These are phyloP conservation scores for Leersia perrieri DNA, from an alignment of 176 grass and related monocot genomes.

Conservation along the genomic window DNA sequence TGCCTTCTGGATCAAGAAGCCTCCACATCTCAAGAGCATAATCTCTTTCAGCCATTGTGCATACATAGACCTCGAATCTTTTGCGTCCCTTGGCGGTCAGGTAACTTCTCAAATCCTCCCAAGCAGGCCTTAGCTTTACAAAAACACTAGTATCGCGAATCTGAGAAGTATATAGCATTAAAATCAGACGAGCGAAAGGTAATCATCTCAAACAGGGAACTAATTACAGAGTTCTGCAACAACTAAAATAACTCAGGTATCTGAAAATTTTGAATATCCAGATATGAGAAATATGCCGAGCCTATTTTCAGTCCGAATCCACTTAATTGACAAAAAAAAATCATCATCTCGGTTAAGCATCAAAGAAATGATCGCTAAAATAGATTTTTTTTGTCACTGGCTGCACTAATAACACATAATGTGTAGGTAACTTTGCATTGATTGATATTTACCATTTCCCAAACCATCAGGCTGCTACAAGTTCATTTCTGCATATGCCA, in stretches of 20 bases:
- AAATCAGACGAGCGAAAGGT: slow-evolving; percentile 11
- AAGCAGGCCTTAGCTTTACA: slow-evolving; percentile 94
- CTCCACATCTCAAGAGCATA: slow-evolving; percentile 99
- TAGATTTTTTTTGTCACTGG: neutral
- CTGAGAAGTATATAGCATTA: slow-evolving; percentile 40
- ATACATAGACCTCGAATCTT: slow-evolving; percentile 98
- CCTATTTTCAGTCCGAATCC: slow-evolving; percentile 5
- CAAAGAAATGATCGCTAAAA: neutral
- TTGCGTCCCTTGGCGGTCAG: slow-evolving; percentile 89
- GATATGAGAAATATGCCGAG: slow-evolving; percentile 10
- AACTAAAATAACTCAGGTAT: neutral
- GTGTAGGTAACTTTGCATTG: neutral
- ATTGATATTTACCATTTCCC: slow-evolving; percentile 9
- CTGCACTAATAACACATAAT: neutral
- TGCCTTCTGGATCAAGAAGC: slow-evolving; percentile 88
- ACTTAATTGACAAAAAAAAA: neutral
- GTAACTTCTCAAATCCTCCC: slow-evolving; percentile 98
- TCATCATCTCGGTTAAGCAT: neutral
- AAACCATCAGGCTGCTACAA: neutral
- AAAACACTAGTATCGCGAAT: slow-evolving; percentile 97
- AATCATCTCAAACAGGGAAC: slow-evolving; percentile 13
- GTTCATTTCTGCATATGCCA: neutral
- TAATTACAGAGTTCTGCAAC: neutral
- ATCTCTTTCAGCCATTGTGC: slow-evolving; percentile 96
- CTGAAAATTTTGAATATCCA: neutral